phyloP scores from a whole-genome alignment of 2,329 filamentous ascomycete genomes.

The Verruconis gallopava region DNA sequence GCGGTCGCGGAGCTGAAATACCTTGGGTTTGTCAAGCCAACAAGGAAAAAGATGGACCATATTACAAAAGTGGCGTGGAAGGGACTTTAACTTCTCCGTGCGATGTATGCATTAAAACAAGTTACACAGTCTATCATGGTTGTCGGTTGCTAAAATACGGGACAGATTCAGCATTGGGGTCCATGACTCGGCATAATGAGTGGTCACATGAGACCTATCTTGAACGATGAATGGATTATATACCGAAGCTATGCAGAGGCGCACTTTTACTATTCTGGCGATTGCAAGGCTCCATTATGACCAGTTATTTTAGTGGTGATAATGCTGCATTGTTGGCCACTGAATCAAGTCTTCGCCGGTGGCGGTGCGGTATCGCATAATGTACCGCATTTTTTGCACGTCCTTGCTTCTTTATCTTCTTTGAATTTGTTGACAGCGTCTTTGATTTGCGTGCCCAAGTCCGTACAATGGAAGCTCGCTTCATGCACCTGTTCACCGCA shows the following conservation, averaged over 20 bases:
- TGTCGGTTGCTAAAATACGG: too few relatives aligned
- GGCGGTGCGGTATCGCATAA: slow-evolving; percentile 58
- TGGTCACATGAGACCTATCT: too few relatives aligned
- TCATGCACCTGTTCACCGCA: slow-evolving; percentile 71
- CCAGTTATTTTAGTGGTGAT: too few relatives aligned
- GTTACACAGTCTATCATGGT: too few relatives aligned
- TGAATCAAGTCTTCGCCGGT: slow-evolving; percentile 1
- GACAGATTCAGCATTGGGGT: too few relatives aligned
- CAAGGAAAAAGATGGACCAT: slow-evolving; percentile 85
- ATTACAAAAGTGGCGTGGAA: slow-evolving; percentile 73
- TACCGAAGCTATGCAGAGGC: too few relatives aligned
- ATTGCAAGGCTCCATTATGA: too few relatives aligned
- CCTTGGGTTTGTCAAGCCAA: slow-evolving; percentile 78
- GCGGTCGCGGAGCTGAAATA: slow-evolving; percentile 73
- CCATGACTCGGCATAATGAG: too few relatives aligned
- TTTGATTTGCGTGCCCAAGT: slow-evolving; percentile 92
- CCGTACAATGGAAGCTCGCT: slow-evolving; percentile 73
- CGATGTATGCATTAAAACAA: too few relatives aligned
- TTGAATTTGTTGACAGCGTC: slow-evolving; percentile 74
- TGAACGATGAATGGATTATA: too few relatives aligned
- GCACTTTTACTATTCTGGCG: too few relatives aligned
- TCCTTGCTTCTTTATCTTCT: slow-evolving; percentile 54
- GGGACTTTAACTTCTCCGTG: slow-evolving; percentile 50
- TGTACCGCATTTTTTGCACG: slow-evolving; percentile 62
- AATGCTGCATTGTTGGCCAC: background rate